phyloP scores from a whole-genome alignment of 371 early-diverging fungal species.

The Coemansia sp. region DNA sequence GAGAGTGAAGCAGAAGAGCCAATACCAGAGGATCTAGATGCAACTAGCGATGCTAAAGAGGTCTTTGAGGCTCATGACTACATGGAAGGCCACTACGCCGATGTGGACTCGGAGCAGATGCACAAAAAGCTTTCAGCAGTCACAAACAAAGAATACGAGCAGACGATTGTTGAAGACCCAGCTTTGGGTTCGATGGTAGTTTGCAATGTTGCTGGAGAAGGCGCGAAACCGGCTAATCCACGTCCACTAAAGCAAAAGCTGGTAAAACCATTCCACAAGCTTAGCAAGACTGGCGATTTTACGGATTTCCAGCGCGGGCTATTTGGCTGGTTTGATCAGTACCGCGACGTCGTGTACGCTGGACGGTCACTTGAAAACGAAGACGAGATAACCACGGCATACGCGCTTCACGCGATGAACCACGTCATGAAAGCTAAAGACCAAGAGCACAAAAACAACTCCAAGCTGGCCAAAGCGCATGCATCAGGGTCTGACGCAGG shows the following conservation, averaged over 20 bases:
- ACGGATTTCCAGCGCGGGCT: conserved; percentile 58
- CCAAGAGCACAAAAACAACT: conserved; percentile 75
- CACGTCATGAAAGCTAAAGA: conserved; percentile 81
- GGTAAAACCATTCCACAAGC: conserved; percentile 30
- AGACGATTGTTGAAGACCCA: conserved; percentile 43
- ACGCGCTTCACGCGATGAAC: conserved; percentile 83
- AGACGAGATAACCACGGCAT: conserved; percentile 66
- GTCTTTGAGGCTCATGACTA: conserved; percentile 21
- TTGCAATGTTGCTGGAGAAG: conserved; percentile 23
- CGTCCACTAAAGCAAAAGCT: conserved; percentile 35
- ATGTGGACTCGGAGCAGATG: conserved; percentile 53
- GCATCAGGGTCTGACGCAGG: conserved; percentile 42
- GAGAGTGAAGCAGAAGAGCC: conserved; percentile 35
- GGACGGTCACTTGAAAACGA: conserved; percentile 63
- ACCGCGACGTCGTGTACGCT: conserved; percentile 74
- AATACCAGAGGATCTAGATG: conserved; percentile 31
- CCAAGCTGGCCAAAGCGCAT: conserved; percentile 60
- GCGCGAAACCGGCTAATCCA: conserved; percentile 21
- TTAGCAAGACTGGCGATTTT: conserved; percentile 23
- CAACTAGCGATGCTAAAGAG: conserved; percentile 19
- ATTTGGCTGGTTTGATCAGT: conserved; percentile 66
- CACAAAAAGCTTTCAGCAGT: conserved; percentile 53
- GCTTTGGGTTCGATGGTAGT: conserved; percentile 21
- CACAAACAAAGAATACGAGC: conserved; percentile 55
- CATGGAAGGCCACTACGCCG: conserved; percentile 53